A percentile compares a stretch with the other conserved stretches of the same genome.
Evolutionary conservation across 164 flowering plant genomes (phyloP).

Genomic region (Magnolia sinica): DNA sequence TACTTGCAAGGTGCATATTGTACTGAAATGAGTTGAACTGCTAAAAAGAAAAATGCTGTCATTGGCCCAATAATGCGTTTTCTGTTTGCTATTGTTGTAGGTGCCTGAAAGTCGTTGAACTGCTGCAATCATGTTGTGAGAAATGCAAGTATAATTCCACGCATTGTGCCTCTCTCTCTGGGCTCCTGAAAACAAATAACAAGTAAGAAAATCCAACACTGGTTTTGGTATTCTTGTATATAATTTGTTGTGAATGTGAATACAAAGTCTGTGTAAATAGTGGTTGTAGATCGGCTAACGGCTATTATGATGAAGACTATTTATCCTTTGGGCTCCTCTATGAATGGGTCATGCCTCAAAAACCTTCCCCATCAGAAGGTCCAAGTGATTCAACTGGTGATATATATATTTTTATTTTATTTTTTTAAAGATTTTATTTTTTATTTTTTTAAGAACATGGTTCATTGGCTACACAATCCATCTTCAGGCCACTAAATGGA

Average conservation of each 20-base stretch:
- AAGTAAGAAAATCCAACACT: slow-evolving; percentile 26
- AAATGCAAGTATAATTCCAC: slow-evolving; percentile 65
- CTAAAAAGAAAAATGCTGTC: not conserved
- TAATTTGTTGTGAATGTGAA: not conserved
- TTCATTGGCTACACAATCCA: no score
- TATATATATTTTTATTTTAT: no score
- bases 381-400: not conserved
- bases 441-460: not conserved
- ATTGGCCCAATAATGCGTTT: not conserved
- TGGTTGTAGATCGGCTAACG: not conserved
- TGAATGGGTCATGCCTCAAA: not conserved
- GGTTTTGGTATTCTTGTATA: not conserved
- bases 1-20: no score
- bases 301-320: not conserved
- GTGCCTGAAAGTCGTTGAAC: slow-evolving; percentile 57
- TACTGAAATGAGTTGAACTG: not conserved
- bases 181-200: slow-evolving; percentile 54
- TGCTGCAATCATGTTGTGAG: slow-evolving; percentile 76
- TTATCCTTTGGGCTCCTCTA: not conserved
- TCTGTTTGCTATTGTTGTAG: slow-evolving; percentile 26
- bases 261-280: not conserved
- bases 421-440: no score
- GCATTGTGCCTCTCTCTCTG: slow-evolving; percentile 78
- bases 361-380: not conserved
- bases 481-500: not conserved